Base-by-base conservation (phyloP, 495 filamentous ascomycete genomes). In the Oidiodendron maius region DNA sequence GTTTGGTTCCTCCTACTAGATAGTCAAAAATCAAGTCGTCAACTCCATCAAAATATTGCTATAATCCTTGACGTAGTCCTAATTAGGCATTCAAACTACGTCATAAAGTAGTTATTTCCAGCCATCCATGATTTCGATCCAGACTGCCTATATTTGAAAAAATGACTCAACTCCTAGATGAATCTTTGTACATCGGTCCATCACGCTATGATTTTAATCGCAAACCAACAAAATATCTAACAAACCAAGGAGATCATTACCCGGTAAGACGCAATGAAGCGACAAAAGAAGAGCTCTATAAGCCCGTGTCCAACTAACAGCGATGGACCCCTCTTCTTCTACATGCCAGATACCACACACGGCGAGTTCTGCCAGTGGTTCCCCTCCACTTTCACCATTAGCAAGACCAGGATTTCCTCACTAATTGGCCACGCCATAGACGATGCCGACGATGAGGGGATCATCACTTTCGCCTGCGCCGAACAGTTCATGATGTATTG, bases 401-500 rank as follows among this genome's bases (percentile, higher is more conserved):
- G 44, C 53, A 54, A 53, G 44, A 35, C 39, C 22, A 34, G 60
- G 23, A 61, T 63, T 20, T 52, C 56, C 35, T 46, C 41, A 23
- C 50, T 63, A 8, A 39, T 63, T 28, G 50, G 57, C 18, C 50
- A 61, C 37, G 39, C 51, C 21, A 54, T 56, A 46, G 46, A 59
- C 38, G 47, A 59, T 12, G 49, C 28, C 28, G 55, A 58, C 41
- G 44, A 21, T 21, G 48, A 53, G 16, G 46, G 41, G 26, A 60
- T 43, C 36, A 57, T 62, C 48, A 54, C 51, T 37, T 64, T 66
- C 52, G 57, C 45, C 39, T 64, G 55, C 38, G 61, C 61, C 28
- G 63, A 66, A 41, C 61, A 66, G 45, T 66, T 62, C 60, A 64
- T 64, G 63, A 66, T 64, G 63, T 66, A 64, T 47, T 62, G 60